Evolutionary conservation across 371 early-diverging fungal species (phyloP).

Genomic region (Mucor saturninus): DNA sequence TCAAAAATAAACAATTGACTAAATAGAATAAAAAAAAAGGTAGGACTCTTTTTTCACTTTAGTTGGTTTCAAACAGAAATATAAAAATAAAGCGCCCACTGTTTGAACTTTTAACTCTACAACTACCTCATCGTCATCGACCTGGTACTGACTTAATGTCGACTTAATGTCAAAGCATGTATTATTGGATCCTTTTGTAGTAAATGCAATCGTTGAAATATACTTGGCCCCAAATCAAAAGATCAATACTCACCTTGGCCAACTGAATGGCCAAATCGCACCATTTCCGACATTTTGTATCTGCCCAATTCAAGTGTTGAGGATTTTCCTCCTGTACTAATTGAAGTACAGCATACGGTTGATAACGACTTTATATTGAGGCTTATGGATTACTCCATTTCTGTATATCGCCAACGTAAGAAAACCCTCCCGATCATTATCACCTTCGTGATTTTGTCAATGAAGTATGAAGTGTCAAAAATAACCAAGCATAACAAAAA

Average conservation of each 20-base stretch:
- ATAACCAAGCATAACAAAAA: conserved; percentile 1
- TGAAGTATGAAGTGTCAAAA: conserved; percentile 9
- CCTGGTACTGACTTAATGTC: conserved; percentile 6
- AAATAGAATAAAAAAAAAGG: too few relatives aligned
- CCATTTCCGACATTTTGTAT: conserved; percentile 16
- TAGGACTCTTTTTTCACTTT: too few relatives aligned
- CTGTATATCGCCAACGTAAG: conserved; percentile 3
- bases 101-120: conserved; percentile 5
- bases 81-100: too few relatives aligned
- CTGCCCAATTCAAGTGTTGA: conserved; percentile 8
- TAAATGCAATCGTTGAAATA: conserved; percentile 3
- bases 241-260: conserved; percentile 9
- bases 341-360: conserved; percentile 24
- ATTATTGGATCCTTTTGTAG: conserved; percentile 1
- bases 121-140: conserved; percentile 6
- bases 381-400: conserved; percentile 12
- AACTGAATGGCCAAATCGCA: conserved; percentile 2
- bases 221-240: conserved; percentile 3
- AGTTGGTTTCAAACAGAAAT: too few relatives aligned
- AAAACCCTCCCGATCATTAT: conserved; percentile 3
- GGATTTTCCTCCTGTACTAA: conserved; percentile 15
- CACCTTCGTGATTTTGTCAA: conserved; percentile 6
- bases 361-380: conserved; percentile 10
- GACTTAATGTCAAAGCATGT: too few relatives aligned
- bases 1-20: too few relatives aligned